A percentile compares a stretch with the other conserved stretches of the same genome.
Evolutionary conservation across 1,284 basidiomycete genomes (phyloP).

Genomic region (Sparassis latifolia): DNA sequence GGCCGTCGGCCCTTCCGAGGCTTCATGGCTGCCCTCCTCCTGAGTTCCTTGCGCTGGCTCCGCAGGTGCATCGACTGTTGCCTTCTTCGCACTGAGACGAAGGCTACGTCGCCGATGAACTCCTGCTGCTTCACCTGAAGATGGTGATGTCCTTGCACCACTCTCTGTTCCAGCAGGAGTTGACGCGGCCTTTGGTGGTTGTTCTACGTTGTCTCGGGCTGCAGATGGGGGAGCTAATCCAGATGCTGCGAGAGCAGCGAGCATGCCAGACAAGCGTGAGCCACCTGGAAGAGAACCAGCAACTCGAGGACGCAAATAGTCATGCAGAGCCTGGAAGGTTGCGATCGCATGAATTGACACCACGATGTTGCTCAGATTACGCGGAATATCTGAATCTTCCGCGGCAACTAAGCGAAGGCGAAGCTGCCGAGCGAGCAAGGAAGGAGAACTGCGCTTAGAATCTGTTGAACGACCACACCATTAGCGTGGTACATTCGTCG

Average conservation of each 20-base stretch:
- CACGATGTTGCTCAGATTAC: conserved; percentile 81
- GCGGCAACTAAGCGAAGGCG: conserved; percentile 83
- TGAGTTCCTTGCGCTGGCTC: conserved; percentile 17
- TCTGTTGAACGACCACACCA: conserved; percentile 36
- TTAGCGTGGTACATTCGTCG: neutral
- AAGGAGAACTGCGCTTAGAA: conserved; percentile 80
- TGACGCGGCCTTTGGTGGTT: conserved; percentile 20
- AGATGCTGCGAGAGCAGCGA: conserved; percentile 84
- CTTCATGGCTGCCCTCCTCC: too few relatives aligned
- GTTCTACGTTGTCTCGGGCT: conserved; percentile 22
- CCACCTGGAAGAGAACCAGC: conserved; percentile 64
- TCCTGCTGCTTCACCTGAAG: conserved; percentile 25
- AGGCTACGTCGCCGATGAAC: conserved; percentile 71
- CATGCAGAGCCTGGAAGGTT: conserved; percentile 91
- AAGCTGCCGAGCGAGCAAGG: conserved; percentile 81
- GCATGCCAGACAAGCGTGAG: conserved; percentile 80
- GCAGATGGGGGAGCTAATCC: conserved; percentile 45
- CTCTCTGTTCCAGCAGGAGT: conserved; percentile 26
- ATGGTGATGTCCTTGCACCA: conserved; percentile 25
- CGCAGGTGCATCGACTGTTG: conserved; percentile 14
- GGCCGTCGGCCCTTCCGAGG: conserved; percentile 12
- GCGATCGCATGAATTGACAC: conserved; percentile 96
- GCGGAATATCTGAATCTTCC: conserved; percentile 82
- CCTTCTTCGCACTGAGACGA: conserved; percentile 72
- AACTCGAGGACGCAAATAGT: conserved; percentile 87